Conservation (phyloP, 176 grass and related monocot genomes). For the Hsuehochloa calcarea region DNA sequence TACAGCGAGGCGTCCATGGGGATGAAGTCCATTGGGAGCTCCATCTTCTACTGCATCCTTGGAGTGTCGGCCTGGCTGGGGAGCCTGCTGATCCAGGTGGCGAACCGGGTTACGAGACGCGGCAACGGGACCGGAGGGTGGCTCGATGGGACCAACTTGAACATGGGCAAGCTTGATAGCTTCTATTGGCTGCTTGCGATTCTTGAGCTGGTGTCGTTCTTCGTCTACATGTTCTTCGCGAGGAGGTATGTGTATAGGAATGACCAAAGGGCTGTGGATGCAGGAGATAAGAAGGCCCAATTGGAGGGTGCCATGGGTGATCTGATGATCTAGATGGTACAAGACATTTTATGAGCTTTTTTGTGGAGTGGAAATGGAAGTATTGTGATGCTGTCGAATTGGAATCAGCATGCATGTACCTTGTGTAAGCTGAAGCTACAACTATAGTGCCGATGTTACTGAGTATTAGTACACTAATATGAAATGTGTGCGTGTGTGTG, state of each 20-base stretch:
- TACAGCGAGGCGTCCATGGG: slow-evolving; percentile 69
- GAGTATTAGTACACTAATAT: too few species aligned
- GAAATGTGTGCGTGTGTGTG: too few species aligned
- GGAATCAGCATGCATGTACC: background rate
- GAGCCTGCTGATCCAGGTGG: slow-evolving; percentile 61
- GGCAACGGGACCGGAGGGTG: slow-evolving; percentile 39
- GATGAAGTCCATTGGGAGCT: slow-evolving; percentile 83
- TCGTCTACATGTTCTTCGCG: slow-evolving; percentile 56
- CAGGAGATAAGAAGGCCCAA: background rate
- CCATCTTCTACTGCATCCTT: slow-evolving; percentile 75
- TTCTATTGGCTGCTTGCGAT: slow-evolving; percentile 69
- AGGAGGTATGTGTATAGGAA: slow-evolving; percentile 65
- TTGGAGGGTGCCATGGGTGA: background rate
- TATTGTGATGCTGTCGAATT: background rate
- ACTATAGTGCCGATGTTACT: background rate
- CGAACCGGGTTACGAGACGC: slow-evolving; percentile 51
- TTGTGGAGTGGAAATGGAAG: background rate
- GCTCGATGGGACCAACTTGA: slow-evolving; percentile 73
- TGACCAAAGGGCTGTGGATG: slow-evolving; percentile 31
- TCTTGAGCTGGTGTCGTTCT: slow-evolving; percentile 50
- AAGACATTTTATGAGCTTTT: background rate
- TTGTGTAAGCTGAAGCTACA: background rate
- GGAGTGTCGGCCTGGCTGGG: slow-evolving; percentile 64
- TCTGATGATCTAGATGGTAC: background rate
- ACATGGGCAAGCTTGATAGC: slow-evolving; percentile 59